These are phyloP conservation scores for Auriscalpium microsporum DNA, from an alignment of 768 basidiomycete species.

Conservation along the genomic window DNA sequence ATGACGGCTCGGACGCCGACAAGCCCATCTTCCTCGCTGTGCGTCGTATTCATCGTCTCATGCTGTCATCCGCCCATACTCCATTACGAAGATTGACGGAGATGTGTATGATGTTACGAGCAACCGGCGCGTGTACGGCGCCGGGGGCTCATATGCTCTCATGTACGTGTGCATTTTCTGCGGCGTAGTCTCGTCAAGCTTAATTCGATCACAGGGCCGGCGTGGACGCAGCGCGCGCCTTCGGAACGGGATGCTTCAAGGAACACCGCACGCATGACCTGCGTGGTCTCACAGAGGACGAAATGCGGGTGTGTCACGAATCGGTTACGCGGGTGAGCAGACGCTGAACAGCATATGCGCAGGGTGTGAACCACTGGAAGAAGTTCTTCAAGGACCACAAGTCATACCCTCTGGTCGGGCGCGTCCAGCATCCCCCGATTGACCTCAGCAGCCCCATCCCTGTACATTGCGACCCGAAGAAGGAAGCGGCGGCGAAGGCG, in stretches of 20 bases:
- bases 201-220: constrained; percentile 51
- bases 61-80: constrained; percentile 21
- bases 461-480: constrained; percentile 64
- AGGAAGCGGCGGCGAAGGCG: constrained; percentile 22
- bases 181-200: constrained; percentile 16
- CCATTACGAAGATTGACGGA: constrained; percentile 62
- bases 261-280: constrained; percentile 87
- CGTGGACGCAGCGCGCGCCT: constrained; percentile 83
- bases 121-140: constrained; percentile 70
- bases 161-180: constrained; percentile 37
- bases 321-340: neutral
- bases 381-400: constrained; percentile 78
- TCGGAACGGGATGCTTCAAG: constrained; percentile 89
- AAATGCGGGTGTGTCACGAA: constrained; percentile 50
- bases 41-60: constrained; percentile 22
- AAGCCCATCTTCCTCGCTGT: constrained; percentile 83
- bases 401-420: constrained; percentile 71
- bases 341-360: neutral
- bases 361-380: constrained; percentile 87
- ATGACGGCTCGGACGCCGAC: constrained; percentile 57
- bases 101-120: constrained; percentile 90
- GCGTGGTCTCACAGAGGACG: constrained; percentile 66
- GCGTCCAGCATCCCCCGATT: constrained; percentile 66
- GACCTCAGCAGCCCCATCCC: constrained; percentile 70
- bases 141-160: constrained; percentile 75